A percentile compares a stretch with the other conserved stretches of the same genome.
phyloP scores from a whole-genome alignment of 73 alveolate species.

The Stentor coeruleus region DNA sequence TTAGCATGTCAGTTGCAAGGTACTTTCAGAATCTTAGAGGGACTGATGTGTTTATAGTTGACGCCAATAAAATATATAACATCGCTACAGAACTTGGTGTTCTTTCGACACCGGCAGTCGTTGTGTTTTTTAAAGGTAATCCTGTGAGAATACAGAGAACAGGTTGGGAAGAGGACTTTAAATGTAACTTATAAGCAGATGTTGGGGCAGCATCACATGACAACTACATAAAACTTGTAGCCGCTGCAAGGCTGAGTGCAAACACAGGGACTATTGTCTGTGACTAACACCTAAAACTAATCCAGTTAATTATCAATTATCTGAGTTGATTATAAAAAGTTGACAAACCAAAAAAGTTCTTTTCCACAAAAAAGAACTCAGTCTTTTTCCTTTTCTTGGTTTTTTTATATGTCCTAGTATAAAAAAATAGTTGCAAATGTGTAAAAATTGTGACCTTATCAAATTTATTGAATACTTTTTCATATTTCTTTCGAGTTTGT shows the following conservation, averaged over 20 bases:
- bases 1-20: neutral
- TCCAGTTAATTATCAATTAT: no score
- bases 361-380: neutral
- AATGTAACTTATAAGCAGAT: constrained; percentile 3
- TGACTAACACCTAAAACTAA: no score
- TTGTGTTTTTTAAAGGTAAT: neutral
- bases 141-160: neutral
- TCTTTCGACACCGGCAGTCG: neutral
- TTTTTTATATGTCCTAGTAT: neutral
- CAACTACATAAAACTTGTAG: neutral
- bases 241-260: neutral
- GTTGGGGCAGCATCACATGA: neutral
- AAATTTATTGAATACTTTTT: neutral
- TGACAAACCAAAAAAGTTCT: constrained; percentile 11
- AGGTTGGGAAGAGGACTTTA: constrained; percentile 5
- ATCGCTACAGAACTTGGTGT: neutral
- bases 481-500: neutral
- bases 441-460: neutral
- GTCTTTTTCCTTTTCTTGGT: neutral
- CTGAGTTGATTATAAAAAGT: neutral
- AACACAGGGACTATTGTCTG: neutral
- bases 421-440: neutral
- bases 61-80: neutral
- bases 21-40: neutral
- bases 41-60: neutral